Percentiles rank a stretch among this genome's conserved stretches.
Conservation (phyloP, 169 alveolate genomes). For the Haemoproteus tartakovskyi region DNA sequence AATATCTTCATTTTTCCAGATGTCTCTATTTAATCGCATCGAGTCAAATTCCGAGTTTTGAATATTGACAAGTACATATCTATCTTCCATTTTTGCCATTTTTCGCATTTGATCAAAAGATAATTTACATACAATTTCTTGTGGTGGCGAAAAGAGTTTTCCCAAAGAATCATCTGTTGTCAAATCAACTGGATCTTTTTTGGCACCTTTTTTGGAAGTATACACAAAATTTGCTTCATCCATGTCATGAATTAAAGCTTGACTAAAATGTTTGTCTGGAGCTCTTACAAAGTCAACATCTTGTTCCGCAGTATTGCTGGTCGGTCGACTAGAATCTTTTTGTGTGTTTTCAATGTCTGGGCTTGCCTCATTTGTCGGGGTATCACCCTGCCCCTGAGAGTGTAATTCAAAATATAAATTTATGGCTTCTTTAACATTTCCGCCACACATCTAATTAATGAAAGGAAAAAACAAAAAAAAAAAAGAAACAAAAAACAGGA, state of each 20-base stretch:
- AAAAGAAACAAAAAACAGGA: too few species aligned
- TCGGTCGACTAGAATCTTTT: not conserved
- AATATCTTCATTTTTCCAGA: constrained; percentile 42
- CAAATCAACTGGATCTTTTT: constrained; percentile 6
- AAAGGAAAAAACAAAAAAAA: constrained; percentile 1
- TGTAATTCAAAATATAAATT: constrained; percentile 33
- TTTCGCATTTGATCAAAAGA: constrained; percentile 38
- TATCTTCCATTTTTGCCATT: constrained; percentile 28
- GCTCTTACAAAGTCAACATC: constrained; percentile 21
- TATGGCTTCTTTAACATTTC: constrained; percentile 13
- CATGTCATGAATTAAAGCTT: constrained; percentile 56
- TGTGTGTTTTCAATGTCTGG: not conserved
- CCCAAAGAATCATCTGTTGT: constrained; percentile 36
- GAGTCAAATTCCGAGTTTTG: constrained; percentile 52
- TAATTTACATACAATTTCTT: constrained; percentile 8
- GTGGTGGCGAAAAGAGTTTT: constrained; percentile 45
- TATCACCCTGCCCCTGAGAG: not conserved
- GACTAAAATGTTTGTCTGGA: constrained; percentile 52
- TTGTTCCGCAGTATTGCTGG: not conserved
- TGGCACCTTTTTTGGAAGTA: constrained; percentile 5
- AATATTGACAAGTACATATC: constrained; percentile 22
- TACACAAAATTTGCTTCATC: constrained; percentile 17
- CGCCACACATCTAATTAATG: constrained; percentile 37
- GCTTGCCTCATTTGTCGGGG: not conserved
- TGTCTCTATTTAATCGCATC: constrained; percentile 28